Evolutionary conservation across 1,139 yeast genomes (phyloP).

Genomic region (Yamadazyma jaroonii): DNA sequence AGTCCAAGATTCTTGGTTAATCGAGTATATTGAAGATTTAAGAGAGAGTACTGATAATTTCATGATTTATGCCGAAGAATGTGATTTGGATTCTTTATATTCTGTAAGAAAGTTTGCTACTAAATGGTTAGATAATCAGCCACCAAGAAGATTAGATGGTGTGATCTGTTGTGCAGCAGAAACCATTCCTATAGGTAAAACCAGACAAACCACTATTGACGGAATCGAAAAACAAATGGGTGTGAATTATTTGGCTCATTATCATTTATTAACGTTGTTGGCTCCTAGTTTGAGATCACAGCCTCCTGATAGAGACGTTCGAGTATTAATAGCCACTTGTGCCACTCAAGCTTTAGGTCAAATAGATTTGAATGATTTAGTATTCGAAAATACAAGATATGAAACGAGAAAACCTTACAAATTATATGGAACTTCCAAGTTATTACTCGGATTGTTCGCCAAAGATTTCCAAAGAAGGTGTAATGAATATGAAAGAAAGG

Average conservation of each 20-base stretch:
- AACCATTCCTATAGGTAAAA: conserved; percentile 61
- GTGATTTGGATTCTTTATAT: conserved; percentile 73
- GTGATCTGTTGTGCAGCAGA: conserved; percentile 87
- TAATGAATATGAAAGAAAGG: conserved; percentile 55
- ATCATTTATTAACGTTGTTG: conserved; percentile 71
- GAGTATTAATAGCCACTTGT: conserved; percentile 75
- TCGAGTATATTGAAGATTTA: conserved; percentile 75
- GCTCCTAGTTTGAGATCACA: conserved; percentile 82
- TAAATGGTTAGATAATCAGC: conserved; percentile 85
- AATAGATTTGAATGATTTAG: conserved; percentile 62
- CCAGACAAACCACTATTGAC: conserved; percentile 65
- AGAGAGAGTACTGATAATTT: conserved; percentile 67
- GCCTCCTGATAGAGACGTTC: conserved; percentile 91
- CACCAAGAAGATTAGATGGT: conserved; percentile 89
- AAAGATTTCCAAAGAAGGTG: conserved; percentile 71
- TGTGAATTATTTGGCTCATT: conserved; percentile 76
- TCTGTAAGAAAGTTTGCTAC: conserved; percentile 91
- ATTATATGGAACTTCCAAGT: conserved; percentile 78
- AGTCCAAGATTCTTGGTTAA: conserved; percentile 68
- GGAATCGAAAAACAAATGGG: conserved; percentile 87
- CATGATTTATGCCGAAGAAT: conserved; percentile 82
- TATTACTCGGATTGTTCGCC: conserved; percentile 70
- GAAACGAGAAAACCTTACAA: conserved; percentile 66
- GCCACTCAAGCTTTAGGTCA: conserved; percentile 71
- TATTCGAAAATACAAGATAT: conserved; percentile 62